These are phyloP conservation scores for Mrakia gelida DNA, from an alignment of 768 basidiomycete species.

Conservation along the genomic window DNA sequence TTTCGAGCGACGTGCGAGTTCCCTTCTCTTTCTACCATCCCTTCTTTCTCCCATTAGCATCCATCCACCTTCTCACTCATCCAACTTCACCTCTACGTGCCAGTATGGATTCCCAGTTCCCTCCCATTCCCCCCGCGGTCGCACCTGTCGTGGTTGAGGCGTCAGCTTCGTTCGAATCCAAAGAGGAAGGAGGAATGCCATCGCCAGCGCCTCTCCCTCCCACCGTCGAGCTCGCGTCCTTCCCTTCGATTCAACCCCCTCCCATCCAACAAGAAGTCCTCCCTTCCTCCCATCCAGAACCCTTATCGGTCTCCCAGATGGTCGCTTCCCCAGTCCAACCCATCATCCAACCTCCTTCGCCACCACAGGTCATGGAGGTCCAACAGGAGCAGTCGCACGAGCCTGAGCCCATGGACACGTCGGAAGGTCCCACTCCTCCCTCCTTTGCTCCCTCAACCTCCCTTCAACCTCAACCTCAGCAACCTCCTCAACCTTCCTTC, in stretches of 20 bases:
- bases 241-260: neutral
- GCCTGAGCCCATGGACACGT: constrained; percentile 10
- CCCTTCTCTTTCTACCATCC: neutral
- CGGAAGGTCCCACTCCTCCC: neutral
- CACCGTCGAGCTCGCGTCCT: neutral
- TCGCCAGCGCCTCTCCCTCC: constrained; percentile 9
- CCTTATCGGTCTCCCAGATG: neutral
- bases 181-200: neutral
- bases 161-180: neutral
- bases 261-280: neutral
- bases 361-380: neutral
- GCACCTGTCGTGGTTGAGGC: neutral
- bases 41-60: neutral
- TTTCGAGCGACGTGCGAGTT: neutral
- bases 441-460: neutral
- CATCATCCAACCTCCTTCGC: neutral
- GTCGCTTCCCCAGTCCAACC: neutral
- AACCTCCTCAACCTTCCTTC: constrained; percentile 7
- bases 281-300: neutral
- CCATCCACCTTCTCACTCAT: neutral
- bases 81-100: neutral
- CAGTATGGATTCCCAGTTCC: constrained; percentile 1
- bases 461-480: neutral
- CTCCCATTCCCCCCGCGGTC: neutral
- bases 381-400: neutral